Percentiles rank a stretch among this genome's conserved stretches.
Conservation (phyloP, 306 rosid genomes). For the Cicer chorassanicum region DNA sequence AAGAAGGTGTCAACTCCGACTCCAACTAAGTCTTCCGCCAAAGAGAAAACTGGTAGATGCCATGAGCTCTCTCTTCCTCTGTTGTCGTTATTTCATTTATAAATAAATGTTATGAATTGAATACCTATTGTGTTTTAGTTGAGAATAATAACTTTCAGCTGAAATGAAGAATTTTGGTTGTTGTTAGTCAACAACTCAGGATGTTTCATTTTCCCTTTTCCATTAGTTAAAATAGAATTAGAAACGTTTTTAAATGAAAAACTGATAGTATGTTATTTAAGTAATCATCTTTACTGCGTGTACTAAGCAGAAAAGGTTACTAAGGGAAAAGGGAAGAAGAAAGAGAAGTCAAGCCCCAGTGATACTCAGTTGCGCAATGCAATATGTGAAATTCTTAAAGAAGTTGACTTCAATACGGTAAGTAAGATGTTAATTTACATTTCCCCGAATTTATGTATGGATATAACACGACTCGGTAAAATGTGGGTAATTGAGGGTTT, state of each 20-base stretch:
- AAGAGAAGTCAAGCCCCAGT: constrained; percentile 62
- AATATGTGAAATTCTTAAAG: constrained; percentile 89
- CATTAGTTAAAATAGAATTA: background rate
- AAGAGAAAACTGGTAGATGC: constrained; percentile 74
- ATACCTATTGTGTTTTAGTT: background rate
- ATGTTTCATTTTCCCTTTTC: constrained; percentile 19
- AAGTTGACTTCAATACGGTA: constrained; percentile 98
- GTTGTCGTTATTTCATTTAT: constrained; percentile 31
- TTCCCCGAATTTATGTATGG: background rate
- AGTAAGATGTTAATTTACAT: constrained; percentile 25
- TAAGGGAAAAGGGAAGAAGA: constrained; percentile 73
- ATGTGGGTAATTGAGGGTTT: constrained; percentile 2
- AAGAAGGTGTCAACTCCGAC: constrained; percentile 53
- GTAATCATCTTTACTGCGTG: background rate
- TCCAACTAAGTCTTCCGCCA: constrained; percentile 60
- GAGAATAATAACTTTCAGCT: constrained; percentile 18
- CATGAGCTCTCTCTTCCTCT: constrained; percentile 42
- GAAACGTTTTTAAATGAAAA: constrained; percentile 16
- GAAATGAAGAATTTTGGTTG: background rate
- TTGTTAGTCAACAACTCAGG: constrained; percentile 1
- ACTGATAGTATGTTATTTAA: background rate
- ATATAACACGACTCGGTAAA: constrained; percentile 23
- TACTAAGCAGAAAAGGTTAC: constrained; percentile 61
- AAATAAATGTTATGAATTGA: background rate
- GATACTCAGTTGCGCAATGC: constrained; percentile 81